Evolutionary conservation across 768 basidiomycete genomes (phyloP).

Genomic region (Strobilomyces confusus): DNA sequence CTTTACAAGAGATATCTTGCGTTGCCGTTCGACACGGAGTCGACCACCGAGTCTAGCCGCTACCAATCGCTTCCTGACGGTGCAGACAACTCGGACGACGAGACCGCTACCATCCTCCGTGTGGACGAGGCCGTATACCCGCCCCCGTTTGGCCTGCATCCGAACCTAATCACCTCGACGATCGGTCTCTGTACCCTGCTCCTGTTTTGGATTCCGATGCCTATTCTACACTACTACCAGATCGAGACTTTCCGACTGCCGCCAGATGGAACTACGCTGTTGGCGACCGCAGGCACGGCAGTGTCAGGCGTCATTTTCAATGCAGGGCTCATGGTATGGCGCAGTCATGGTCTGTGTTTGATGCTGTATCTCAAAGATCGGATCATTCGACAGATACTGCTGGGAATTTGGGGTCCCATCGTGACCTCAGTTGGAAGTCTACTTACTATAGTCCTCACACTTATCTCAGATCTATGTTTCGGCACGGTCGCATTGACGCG

Average conservation of each 20-base stretch:
- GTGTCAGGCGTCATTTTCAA: conserved; percentile 75
- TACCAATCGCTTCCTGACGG: conserved; percentile 45
- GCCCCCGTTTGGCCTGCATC: conserved; percentile 79
- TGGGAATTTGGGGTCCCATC: conserved; percentile 86
- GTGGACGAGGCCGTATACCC: conserved; percentile 42
- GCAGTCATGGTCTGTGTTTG: background rate
- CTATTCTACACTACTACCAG: conserved; percentile 62
- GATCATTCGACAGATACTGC: conserved; percentile 50
- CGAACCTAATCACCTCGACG: conserved; percentile 74
- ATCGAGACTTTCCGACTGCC: conserved; percentile 70
- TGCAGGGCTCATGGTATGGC: conserved; percentile 75
- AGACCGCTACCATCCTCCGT: conserved; percentile 10
- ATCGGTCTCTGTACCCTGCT: conserved; percentile 78
- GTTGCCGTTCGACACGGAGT: conserved; percentile 60
- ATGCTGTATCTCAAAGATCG: conserved; percentile 4
- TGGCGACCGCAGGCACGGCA: conserved; percentile 65
- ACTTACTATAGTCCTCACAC: conserved; percentile 90
- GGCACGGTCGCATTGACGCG: conserved; percentile 61
- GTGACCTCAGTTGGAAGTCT: conserved; percentile 86
- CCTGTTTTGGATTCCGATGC: conserved; percentile 75
- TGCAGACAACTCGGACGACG: conserved; percentile 31
- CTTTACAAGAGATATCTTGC: conserved; percentile 79
- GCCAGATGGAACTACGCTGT: conserved; percentile 37
- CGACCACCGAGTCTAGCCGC: conserved; percentile 32
- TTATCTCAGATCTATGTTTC: conserved; percentile 73